Evolutionary conservation across 495 filamentous ascomycete species (phyloP).

Genomic region (Pseudotulostoma volvatum): DNA sequence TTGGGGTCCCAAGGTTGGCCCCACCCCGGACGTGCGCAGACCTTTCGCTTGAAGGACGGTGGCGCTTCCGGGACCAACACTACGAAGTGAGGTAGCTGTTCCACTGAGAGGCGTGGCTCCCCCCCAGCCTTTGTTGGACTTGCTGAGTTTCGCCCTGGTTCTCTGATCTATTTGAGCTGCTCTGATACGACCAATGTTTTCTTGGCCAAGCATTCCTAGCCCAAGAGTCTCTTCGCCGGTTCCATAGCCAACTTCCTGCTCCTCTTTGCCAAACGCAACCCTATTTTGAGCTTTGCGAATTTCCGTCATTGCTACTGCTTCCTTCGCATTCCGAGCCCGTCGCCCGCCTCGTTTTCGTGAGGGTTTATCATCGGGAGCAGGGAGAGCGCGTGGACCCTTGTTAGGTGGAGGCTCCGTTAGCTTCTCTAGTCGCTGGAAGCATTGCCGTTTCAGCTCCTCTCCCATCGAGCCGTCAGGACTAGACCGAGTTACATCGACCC

Average conservation of each 20-base stretch:
- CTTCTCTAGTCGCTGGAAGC: conserved; percentile 81
- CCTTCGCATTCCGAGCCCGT: conserved; percentile 86
- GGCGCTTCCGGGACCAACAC: conserved; percentile 44
- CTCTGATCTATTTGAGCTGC: conserved; percentile 81
- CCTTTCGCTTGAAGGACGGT: conserved; percentile 58
- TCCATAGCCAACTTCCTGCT: conserved; percentile 86
- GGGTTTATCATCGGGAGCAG: conserved; percentile 91
- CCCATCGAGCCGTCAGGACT: conserved; percentile 69
- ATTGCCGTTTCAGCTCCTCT: conserved; percentile 66
- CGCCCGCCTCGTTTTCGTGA: conserved; percentile 84
- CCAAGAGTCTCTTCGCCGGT: conserved; percentile 73
- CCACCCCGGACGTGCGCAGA: conserved; percentile 59
- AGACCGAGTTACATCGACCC: conserved; percentile 75
- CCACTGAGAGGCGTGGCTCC: conserved; percentile 45
- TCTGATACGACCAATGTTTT: conserved; percentile 73
- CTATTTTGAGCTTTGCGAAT: conserved; percentile 92
- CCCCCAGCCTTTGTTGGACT: conserved; percentile 95
- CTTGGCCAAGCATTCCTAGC: conserved; percentile 85
- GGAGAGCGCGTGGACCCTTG: conserved; percentile 72
- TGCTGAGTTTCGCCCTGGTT: conserved; percentile 79
- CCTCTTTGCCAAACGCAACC: conserved; percentile 90
- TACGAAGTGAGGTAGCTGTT: conserved; percentile 58
- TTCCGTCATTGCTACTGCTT: conserved; percentile 93
- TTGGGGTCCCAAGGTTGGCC: conserved; percentile 38
- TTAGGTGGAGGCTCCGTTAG: conserved; percentile 86